phyloP scores from a whole-genome alignment of 2,329 filamentous ascomycete species.

The Pleomassaria siparia region DNA sequence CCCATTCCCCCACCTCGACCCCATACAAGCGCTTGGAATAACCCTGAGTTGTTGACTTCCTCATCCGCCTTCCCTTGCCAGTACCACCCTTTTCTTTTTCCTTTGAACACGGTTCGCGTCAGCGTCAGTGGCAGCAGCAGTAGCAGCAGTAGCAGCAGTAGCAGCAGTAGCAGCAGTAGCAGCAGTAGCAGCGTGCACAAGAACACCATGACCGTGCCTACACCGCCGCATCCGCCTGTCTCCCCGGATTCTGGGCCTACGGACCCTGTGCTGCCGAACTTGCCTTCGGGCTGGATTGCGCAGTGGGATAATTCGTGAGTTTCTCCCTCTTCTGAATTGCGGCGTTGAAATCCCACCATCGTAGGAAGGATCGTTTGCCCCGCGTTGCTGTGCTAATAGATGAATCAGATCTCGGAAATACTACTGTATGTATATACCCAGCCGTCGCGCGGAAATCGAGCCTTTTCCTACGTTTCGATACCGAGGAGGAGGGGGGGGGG shows the following conservation, averaged over 20 bases:
- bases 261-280: slow-evolving; percentile 39
- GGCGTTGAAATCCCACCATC: slow-evolving; percentile 15
- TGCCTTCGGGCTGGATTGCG: slow-evolving; percentile 44
- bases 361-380: slow-evolving; percentile 9
- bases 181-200: slow-evolving; percentile 3
- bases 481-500: no score
- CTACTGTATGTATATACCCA: slow-evolving; percentile 37
- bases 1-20: slow-evolving; percentile 13
- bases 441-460: neutral
- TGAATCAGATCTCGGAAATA: slow-evolving; percentile 41
- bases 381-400: slow-evolving; percentile 25
- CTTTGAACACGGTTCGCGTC: slow-evolving; percentile 6
- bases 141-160: neutral
- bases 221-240: slow-evolving; percentile 38
- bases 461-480: neutral
- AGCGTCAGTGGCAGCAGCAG: no score
- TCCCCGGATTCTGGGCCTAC: slow-evolving; percentile 44
- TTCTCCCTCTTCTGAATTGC: slow-evolving; percentile 1
- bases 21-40: slow-evolving; percentile 25
- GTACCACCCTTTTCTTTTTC: neutral
- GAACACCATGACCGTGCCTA: slow-evolving; percentile 36
- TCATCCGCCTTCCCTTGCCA: neutral
- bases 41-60: slow-evolving; percentile 2
- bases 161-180: no score
- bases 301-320: slow-evolving; percentile 45